Percentiles rank a stretch among this genome's conserved stretches.
Evolutionary conservation across 768 basidiomycete species (phyloP).

Genomic region (Leccinum fibrillosum): DNA sequence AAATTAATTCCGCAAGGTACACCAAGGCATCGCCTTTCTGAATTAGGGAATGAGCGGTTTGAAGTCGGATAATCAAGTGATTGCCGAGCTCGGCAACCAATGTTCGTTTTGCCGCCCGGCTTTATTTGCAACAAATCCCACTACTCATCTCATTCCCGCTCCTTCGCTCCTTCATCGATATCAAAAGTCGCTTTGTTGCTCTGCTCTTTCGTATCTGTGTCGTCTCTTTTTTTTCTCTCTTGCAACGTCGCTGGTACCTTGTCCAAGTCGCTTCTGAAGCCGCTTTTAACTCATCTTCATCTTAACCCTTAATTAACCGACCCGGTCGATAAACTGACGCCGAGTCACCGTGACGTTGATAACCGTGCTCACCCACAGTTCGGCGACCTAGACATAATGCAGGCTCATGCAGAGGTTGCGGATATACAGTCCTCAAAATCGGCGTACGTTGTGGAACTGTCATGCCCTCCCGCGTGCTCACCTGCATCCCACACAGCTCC

Average conservation of each 20-base stretch:
- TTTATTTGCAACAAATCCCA: conserved; percentile 41
- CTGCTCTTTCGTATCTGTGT: conserved; percentile 9
- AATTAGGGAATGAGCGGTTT: conserved; percentile 32
- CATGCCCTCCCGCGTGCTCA: conserved; percentile 11
- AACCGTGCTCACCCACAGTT: conserved; percentile 28
- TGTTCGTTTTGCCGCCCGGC: conserved; percentile 36
- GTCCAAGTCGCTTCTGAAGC: conserved; percentile 5
- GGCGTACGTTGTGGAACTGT: conserved; percentile 16
- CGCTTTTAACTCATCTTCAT: conserved; percentile 22
- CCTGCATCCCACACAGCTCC: conserved; percentile 26
- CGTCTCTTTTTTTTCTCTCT: conserved; percentile 5
- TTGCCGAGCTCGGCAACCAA: conserved; percentile 38
- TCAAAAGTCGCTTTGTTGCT: conserved; percentile 15
- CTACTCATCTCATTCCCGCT: conserved; percentile 30
- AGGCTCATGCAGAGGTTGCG: conserved; percentile 23
- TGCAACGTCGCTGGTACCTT: not conserved
- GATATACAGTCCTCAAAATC: conserved; percentile 33
- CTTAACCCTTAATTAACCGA: conserved; percentile 38
- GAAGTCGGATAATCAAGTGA: conserved; percentile 35
- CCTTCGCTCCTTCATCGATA: conserved; percentile 31
- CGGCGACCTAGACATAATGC: conserved; percentile 24
- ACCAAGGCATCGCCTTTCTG: conserved; percentile 20
- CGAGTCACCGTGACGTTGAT: conserved; percentile 40
- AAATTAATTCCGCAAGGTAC: conserved; percentile 24
- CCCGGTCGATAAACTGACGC: conserved; percentile 41